These are phyloP conservation scores for Conidiobolus incongruus DNA, from an alignment of 371 early-diverging fungal species.

Conservation along the genomic window DNA sequence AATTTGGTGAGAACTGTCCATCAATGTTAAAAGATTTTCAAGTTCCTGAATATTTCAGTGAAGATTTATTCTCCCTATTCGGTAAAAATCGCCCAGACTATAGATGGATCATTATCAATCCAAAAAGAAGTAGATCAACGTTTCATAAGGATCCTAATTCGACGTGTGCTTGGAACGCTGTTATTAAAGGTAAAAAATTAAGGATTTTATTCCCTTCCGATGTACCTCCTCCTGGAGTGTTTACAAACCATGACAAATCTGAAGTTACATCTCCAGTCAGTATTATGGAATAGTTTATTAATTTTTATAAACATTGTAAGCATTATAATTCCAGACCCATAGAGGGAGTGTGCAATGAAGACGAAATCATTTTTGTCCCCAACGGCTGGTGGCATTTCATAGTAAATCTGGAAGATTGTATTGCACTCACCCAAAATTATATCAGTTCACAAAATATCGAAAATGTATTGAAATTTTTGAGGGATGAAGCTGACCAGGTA, in stretches of 20 bases:
- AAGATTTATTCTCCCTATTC: slow-evolving; percentile 29
- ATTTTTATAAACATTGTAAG: slow-evolving; percentile 15
- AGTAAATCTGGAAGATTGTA: slow-evolving; percentile 33
- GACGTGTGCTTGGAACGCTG: slow-evolving; percentile 48
- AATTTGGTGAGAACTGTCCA: slow-evolving; percentile 18
- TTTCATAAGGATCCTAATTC: slow-evolving; percentile 47
- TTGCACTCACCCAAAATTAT: slow-evolving; percentile 47
- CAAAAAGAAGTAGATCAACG: slow-evolving; percentile 28
- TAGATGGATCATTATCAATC: slow-evolving; percentile 47
- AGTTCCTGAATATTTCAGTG: slow-evolving; percentile 30
- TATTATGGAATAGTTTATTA: slow-evolving; percentile 33
- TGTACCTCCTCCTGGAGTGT: slow-evolving; percentile 38
- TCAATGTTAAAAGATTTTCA: slow-evolving; percentile 19
- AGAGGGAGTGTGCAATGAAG: slow-evolving; percentile 32
- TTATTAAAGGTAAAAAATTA: slow-evolving; percentile 29
- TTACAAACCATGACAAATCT: slow-evolving; percentile 26
- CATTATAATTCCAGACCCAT: slow-evolving; percentile 13
- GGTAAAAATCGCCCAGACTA: slow-evolving; percentile 31
- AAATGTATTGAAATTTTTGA: slow-evolving; percentile 24
- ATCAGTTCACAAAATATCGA: slow-evolving; percentile 22
- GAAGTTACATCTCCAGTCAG: slow-evolving; percentile 44
- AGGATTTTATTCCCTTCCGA: slow-evolving; percentile 37
- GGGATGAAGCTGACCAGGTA: slow-evolving; percentile 26
- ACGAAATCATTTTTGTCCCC: slow-evolving; percentile 44
- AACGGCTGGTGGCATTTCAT: slow-evolving; percentile 54